Evolutionary conservation across 495 filamentous ascomycete species (phyloP).

Genomic region (Filosporella fistucella): DNA sequence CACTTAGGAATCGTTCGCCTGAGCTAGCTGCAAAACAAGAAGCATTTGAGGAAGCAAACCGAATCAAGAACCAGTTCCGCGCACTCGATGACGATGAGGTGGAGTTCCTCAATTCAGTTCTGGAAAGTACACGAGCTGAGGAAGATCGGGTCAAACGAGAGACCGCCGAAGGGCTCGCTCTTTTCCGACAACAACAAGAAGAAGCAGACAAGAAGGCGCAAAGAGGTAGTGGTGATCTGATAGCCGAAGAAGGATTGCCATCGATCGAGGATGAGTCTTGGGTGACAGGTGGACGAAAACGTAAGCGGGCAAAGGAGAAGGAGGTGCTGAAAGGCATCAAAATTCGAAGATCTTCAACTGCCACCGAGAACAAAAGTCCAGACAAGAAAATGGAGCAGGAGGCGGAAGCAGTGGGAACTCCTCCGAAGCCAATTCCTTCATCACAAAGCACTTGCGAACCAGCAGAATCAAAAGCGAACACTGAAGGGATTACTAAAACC

Average conservation of each 20-base stretch:
- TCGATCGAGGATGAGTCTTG: conserved; percentile 45
- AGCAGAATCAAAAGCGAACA: not conserved
- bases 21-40: conserved; percentile 82
- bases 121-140: conserved; percentile 62
- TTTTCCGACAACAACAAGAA: conserved; percentile 65
- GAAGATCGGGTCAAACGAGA: conserved; percentile 72
- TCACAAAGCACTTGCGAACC: not conserved
- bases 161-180: conserved; percentile 65
- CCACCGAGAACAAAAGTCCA: not conserved
- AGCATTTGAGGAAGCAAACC: conserved; percentile 85
- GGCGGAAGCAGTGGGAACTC: not conserved
- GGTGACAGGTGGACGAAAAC: conserved; percentile 50
- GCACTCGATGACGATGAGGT: conserved; percentile 91
- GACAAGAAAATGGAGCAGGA: not conserved
- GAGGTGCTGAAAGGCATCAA: conserved; percentile 51
- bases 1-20: conserved; percentile 22
- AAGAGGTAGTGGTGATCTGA: conserved; percentile 29
- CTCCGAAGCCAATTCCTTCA: not conserved
- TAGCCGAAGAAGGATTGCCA: conserved; percentile 21
- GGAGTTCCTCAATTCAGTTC: conserved; percentile 80
- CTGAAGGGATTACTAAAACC: not conserved
- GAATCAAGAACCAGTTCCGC: conserved; percentile 90
- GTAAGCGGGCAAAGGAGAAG: conserved; percentile 53
- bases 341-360: conserved; percentile 43
- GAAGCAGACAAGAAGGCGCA: conserved; percentile 51